Conservation (phyloP, 192 early-diverging fungal species). For the Coemansia javaensis region DNA sequence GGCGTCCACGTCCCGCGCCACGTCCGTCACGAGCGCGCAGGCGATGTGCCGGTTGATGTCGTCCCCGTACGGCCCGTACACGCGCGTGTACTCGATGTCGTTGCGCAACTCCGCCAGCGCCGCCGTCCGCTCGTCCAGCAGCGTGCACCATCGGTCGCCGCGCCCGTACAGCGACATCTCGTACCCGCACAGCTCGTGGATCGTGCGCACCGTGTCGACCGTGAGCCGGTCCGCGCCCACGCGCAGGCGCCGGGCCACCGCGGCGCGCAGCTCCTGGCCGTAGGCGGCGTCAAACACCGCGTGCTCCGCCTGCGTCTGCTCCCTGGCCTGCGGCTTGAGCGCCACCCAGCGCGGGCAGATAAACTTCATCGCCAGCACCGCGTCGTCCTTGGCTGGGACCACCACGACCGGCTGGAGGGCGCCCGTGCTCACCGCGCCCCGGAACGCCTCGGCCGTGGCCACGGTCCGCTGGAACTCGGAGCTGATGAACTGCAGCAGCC, state of each 20-base stretch:
- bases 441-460: constrained; percentile 21
- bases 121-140: constrained; percentile 17
- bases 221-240: background rate
- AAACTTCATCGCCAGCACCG: constrained; percentile 20
- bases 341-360: constrained; percentile 24
- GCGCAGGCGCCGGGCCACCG: background rate
- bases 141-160: constrained; percentile 22
- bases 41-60: constrained; percentile 27
- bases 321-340: background rate
- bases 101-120: constrained; percentile 30
- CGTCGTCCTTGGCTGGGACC: constrained; percentile 22
- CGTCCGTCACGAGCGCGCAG: constrained; percentile 22
- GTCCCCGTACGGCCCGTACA: constrained; percentile 29
- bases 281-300: constrained; percentile 19
- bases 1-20: constrained; percentile 10
- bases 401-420: constrained; percentile 10
- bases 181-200: constrained; percentile 35
- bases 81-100: constrained; percentile 35
- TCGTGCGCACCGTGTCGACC: constrained; percentile 5
- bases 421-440: constrained; percentile 6
- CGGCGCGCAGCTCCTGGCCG: background rate
- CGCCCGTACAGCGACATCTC: constrained; percentile 22
- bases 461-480: constrained; percentile 30
- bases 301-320: background rate
- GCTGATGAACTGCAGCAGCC: constrained; percentile 16